Conservation (phyloP, 2,329 filamentous ascomycete genomes). For the Diplodia scrobiculata region DNA sequence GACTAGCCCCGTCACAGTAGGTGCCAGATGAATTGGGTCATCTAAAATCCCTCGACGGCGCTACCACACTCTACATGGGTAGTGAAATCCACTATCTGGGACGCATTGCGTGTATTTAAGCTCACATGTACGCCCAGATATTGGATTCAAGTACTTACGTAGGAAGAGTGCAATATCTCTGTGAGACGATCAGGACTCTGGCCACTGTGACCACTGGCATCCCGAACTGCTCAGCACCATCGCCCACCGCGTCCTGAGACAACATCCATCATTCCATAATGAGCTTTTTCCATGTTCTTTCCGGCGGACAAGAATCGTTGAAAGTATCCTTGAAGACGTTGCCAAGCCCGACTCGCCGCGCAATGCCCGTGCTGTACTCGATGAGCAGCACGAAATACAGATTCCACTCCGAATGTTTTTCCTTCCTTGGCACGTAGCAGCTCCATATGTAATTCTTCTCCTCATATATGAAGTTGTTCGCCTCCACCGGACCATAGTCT, state of each 20-base stretch:
- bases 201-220: too few species aligned
- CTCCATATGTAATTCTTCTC: slow-evolving; percentile 40
- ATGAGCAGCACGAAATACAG: slow-evolving; percentile 41
- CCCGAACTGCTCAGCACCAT: background rate
- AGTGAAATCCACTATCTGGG: too few species aligned
- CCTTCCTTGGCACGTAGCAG: slow-evolving; percentile 42
- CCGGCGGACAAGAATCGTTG: background rate
- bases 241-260: background rate
- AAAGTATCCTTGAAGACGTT: slow-evolving; percentile 43
- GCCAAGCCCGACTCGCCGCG: slow-evolving; percentile 38
- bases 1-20: too few species aligned
- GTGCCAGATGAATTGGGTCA: too few species aligned
- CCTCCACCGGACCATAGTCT: slow-evolving; percentile 31
- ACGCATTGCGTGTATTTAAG: too few species aligned
- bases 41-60: too few species aligned
- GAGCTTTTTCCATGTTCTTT: slow-evolving; percentile 36
- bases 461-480: slow-evolving; percentile 39
- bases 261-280: slow-evolving; percentile 28
- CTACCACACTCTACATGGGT: too few species aligned
- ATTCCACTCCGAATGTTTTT: slow-evolving; percentile 41
- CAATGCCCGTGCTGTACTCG: slow-evolving; percentile 30
- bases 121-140: too few species aligned
- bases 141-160: too few species aligned
- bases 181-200: too few species aligned
- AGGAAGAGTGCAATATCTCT: too few species aligned